phyloP scores from a whole-genome alignment of 768 basidiomycete genomes.

The Boletus eberwhitei region DNA sequence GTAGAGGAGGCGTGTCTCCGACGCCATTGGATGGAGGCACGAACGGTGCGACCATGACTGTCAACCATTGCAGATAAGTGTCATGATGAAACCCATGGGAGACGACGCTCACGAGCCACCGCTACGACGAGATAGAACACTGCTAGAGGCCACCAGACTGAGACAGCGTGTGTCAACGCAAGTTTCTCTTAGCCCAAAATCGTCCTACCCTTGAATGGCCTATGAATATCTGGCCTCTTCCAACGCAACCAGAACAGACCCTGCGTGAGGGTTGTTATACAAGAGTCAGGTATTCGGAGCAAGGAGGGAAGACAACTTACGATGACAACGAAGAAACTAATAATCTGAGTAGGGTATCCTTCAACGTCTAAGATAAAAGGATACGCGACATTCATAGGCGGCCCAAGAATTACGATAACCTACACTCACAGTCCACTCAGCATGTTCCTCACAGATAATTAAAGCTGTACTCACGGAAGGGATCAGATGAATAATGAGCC shows the following conservation, averaged over 20 bases:
- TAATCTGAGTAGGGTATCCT: constrained; percentile 46
- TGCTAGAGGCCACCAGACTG: constrained; percentile 56
- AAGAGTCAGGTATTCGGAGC: constrained; percentile 26
- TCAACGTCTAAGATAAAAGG: constrained; percentile 60
- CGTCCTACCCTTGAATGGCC: constrained; percentile 51
- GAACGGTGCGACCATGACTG: constrained; percentile 58
- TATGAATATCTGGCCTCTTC: constrained; percentile 41
- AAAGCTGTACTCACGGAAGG: constrained; percentile 37
- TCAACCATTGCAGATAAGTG: not conserved
- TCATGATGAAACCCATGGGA: constrained; percentile 1
- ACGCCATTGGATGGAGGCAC: constrained; percentile 49
- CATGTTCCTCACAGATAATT: not conserved
- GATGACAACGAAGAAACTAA: constrained; percentile 51
- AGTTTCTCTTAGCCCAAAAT: not conserved
- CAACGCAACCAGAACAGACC: constrained; percentile 58
- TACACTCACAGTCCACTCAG: constrained; percentile 14
- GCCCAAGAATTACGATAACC: constrained; percentile 52
- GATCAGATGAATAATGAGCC: constrained; percentile 52
- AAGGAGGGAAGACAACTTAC: constrained; percentile 30
- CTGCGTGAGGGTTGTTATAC: constrained; percentile 21
- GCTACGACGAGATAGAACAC: constrained; percentile 53
- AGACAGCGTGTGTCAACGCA: constrained; percentile 1
- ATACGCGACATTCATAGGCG: constrained; percentile 50
- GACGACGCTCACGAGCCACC: constrained; percentile 42
- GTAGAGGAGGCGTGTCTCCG: constrained; percentile 58